These are phyloP conservation scores for Xylaria cubensis DNA, from an alignment of 495 filamentous ascomycete species.

Conservation along the genomic window DNA sequence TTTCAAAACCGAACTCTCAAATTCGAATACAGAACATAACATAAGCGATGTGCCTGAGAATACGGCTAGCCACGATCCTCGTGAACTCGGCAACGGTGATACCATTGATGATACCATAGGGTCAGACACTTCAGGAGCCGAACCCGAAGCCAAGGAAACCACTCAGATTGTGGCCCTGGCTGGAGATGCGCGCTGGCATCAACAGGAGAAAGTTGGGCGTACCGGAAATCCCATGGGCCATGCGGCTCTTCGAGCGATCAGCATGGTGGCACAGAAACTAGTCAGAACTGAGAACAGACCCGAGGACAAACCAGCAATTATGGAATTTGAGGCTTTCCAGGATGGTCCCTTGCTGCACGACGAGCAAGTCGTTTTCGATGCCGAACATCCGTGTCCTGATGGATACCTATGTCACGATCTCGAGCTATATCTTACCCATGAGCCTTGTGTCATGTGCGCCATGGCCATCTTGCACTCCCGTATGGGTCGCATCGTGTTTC, in stretches of 20 bases:
- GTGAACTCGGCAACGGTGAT: conserved; percentile 22
- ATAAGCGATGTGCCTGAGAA: conserved; percentile 31
- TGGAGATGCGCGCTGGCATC: conserved; percentile 75
- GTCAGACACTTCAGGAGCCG: conserved; percentile 36
- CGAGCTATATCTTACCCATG: conserved; percentile 90
- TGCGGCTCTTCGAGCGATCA: conserved; percentile 83
- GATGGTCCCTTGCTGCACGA: conserved; percentile 49
- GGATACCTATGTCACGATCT: conserved; percentile 95
- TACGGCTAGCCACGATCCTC: conserved; percentile 2
- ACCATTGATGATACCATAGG: conserved; percentile 27
- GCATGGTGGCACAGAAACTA: conserved; percentile 78
- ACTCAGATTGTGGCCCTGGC: conserved; percentile 70
- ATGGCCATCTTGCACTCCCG: conserved; percentile 95
- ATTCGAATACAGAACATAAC: conserved; percentile 28
- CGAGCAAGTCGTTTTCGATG: conserved; percentile 50
- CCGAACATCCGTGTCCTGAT: conserved; percentile 57
- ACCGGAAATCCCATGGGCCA: conserved; percentile 80
- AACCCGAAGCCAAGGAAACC: conserved; percentile 44
- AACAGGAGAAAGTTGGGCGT: conserved; percentile 50
- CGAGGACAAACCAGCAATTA: conserved; percentile 34
- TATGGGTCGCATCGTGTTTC: conserved; percentile 83
- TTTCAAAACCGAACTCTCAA: conserved; percentile 27
- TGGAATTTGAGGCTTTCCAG: conserved; percentile 57
- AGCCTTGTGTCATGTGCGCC: conserved; percentile 94
- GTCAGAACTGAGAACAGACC: conserved; percentile 52